Conservation (phyloP, 768 basidiomycete species). For the Chalciporus piperatus region DNA sequence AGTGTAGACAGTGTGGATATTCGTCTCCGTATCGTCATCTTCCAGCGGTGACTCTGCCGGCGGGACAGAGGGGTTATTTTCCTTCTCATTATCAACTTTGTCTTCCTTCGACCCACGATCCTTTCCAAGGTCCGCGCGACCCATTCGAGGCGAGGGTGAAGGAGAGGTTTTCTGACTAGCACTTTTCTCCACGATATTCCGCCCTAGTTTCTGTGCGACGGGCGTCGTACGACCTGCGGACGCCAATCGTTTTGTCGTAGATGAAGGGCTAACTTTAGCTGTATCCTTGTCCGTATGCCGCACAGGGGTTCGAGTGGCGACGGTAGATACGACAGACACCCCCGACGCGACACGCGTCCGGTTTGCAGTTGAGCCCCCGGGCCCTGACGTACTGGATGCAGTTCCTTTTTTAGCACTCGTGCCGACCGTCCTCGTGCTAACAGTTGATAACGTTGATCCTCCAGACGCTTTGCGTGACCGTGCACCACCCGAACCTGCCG, state of each 20-base stretch:
- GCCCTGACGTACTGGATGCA: conserved; percentile 4
- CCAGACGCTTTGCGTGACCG: conserved; percentile 30
- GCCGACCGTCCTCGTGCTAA: conserved; percentile 31
- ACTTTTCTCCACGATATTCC: conserved; percentile 12
- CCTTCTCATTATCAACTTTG: conserved; percentile 26
- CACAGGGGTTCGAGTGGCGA: conserved; percentile 18
- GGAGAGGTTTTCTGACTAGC: conserved; percentile 13
- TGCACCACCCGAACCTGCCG: conserved; percentile 18
- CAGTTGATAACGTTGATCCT: conserved; percentile 30
- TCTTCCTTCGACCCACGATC: conserved; percentile 39
- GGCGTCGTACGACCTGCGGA: conserved; percentile 24
- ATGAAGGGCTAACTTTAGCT: conserved; percentile 21
- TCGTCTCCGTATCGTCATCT: conserved; percentile 37
- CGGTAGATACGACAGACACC: conserved; percentile 20
- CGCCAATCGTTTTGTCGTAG: conserved; percentile 19
- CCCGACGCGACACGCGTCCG: conserved; percentile 27
- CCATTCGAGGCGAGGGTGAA: conserved; percentile 14
- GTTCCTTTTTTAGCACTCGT: conserved; percentile 19
- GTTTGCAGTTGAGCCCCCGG: conserved; percentile 5
- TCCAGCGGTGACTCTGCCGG: conserved; percentile 35
- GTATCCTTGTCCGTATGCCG: conserved; percentile 26
- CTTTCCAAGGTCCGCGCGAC: conserved; percentile 18
- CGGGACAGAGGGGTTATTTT: conserved; percentile 10
- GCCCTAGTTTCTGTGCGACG: conserved; percentile 16
- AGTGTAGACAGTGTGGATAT: conserved; percentile 19